Evolutionary conservation across 1,284 basidiomycete species (phyloP).

Genomic region (Grifola frondosa): DNA sequence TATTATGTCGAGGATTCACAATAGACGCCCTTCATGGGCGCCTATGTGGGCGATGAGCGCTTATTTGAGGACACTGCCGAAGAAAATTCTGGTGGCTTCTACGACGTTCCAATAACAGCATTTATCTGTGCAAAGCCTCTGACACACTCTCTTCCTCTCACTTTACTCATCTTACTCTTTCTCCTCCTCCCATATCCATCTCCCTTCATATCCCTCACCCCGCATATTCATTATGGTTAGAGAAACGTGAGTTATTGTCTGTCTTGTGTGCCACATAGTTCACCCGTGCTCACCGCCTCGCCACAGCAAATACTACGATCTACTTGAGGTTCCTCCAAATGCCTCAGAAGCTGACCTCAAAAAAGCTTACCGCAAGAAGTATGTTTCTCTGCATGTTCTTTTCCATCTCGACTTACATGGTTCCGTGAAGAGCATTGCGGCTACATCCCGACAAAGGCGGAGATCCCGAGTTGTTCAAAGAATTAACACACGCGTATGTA

Average conservation of each 20-base stretch:
- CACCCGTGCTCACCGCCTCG: neutral
- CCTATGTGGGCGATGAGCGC: too few relatives aligned
- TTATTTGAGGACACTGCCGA: neutral
- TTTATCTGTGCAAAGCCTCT: constrained; percentile 15
- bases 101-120: constrained; percentile 29
- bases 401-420: constrained; percentile 15
- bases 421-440: constrained; percentile 68
- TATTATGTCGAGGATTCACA: neutral
- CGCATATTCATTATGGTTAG: constrained; percentile 50
- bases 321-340: constrained; percentile 77
- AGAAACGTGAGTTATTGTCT: constrained; percentile 52
- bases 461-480: constrained; percentile 97
- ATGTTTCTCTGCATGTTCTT: constrained; percentile 15
- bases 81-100: constrained; percentile 41
- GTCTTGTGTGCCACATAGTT: constrained; percentile 2
- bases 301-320: constrained; percentile 84
- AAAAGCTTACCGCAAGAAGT: constrained; percentile 96
- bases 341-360: constrained; percentile 85
- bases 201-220: constrained; percentile 15
- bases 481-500: constrained; percentile 91
- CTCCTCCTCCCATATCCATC: constrained; percentile 18
- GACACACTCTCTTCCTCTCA: constrained; percentile 13
- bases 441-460: constrained; percentile 97
- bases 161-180: constrained; percentile 14
- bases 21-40: neutral